These are phyloP conservation scores for Thuja plicata DNA, from an alignment of 83 land plant species.

Conservation along the genomic window DNA sequence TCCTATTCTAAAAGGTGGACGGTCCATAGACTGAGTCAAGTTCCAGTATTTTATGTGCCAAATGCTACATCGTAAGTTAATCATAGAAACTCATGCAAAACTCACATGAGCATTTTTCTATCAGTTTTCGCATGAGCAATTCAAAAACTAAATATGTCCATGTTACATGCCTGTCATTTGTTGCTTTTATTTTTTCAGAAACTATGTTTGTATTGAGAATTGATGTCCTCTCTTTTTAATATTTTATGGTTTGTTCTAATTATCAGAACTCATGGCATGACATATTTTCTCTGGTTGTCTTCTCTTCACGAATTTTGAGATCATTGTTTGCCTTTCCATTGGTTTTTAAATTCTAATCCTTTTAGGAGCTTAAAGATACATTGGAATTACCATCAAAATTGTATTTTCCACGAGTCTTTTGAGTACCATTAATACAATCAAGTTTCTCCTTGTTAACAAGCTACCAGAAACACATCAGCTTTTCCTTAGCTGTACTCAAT, in stretches of 20 bases:
- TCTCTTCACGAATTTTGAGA: not conserved
- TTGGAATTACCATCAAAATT: not conserved
- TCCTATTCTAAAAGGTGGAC: not conserved
- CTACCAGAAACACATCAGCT: too few relatives aligned
- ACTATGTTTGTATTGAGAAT: not conserved
- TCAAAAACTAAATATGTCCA: not conserved
- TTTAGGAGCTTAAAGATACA: not conserved
- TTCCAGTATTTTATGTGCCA: conserved; percentile 2
- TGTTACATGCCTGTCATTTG: not conserved
- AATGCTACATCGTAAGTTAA: conserved; percentile 9
- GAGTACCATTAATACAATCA: not conserved
- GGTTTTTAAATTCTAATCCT: not conserved
- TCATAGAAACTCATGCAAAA: not conserved
- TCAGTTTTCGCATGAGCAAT: not conserved
- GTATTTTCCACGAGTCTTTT: not conserved
- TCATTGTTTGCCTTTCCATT: not conserved
- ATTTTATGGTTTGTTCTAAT: not conserved
- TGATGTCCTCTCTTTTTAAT: not conserved
- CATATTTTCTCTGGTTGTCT: not conserved
- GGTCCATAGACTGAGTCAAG: not conserved
- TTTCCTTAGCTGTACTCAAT: too few relatives aligned
- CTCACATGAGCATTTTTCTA: not conserved
- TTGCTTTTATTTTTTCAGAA: not conserved
- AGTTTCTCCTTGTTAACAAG: too few relatives aligned
- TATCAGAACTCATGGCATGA: not conserved